A percentile compares a stretch with the other conserved stretches of the same genome.
Evolutionary conservation across 768 basidiomycete genomes (phyloP).

Genomic region (Boletus speciosus): DNA sequence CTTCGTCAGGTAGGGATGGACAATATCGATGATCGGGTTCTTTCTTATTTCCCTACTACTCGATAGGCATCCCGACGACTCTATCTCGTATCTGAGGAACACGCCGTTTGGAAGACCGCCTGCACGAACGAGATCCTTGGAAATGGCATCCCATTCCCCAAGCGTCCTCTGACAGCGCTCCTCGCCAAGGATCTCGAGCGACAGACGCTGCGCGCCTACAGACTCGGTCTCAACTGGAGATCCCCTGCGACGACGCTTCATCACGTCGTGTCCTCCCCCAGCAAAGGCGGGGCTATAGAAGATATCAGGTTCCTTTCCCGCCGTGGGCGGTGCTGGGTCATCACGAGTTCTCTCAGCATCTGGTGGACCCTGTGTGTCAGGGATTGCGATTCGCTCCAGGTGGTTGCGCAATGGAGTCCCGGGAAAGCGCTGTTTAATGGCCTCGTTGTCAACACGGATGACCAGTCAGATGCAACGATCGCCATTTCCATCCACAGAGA

Average conservation of each 20-base stretch:
- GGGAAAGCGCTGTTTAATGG: slow-evolving; percentile 52
- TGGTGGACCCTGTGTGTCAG: slow-evolving; percentile 60
- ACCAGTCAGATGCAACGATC: slow-evolving; percentile 42
- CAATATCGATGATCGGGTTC: not conserved
- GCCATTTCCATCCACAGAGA: slow-evolving; percentile 48
- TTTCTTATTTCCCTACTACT: not conserved
- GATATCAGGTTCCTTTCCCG: slow-evolving; percentile 54
- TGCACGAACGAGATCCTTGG: slow-evolving; percentile 42
- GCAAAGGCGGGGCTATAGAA: slow-evolving; percentile 43
- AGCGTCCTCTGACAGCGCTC: slow-evolving; percentile 33
- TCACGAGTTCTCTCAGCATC: slow-evolving; percentile 55
- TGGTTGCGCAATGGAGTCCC: slow-evolving; percentile 49
- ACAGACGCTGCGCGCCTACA: slow-evolving; percentile 41
- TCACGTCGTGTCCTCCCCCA: slow-evolving; percentile 18
- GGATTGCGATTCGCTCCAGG: slow-evolving; percentile 35
- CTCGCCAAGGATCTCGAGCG: slow-evolving; percentile 43
- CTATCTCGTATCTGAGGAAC: slow-evolving; percentile 40
- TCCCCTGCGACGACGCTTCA: slow-evolving; percentile 19
- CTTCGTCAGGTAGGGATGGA: slow-evolving; percentile 39
- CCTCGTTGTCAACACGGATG: slow-evolving; percentile 48
- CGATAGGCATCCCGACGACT: slow-evolving; percentile 52
- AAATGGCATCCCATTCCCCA: slow-evolving; percentile 51
- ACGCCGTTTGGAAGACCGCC: slow-evolving; percentile 56
- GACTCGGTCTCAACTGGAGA: slow-evolving; percentile 50
- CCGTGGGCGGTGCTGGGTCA: slow-evolving; percentile 39